Evolutionary conservation across 768 basidiomycete species (phyloP).

Genomic region (Tylopilus sp.): DNA sequence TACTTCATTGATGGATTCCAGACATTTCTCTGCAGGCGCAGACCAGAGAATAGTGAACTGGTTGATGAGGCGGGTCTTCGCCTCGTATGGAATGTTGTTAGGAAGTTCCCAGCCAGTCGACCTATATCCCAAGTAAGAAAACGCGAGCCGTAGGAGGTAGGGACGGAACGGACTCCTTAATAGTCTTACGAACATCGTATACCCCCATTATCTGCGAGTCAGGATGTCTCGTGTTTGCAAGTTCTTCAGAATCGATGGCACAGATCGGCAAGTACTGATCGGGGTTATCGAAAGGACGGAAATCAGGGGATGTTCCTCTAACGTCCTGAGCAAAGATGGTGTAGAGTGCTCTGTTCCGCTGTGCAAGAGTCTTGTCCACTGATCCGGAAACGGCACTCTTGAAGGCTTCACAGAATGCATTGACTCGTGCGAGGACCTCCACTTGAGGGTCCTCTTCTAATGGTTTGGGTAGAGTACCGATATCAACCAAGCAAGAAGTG

Average conservation of each 20-base stretch:
- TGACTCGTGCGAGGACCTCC: constrained; percentile 45
- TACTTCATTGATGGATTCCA: constrained; percentile 31
- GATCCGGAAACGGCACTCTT: constrained; percentile 32
- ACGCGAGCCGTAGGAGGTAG: not conserved
- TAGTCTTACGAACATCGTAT: constrained; percentile 33
- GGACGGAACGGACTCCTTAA: constrained; percentile 32
- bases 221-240: not conserved
- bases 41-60: constrained; percentile 37
- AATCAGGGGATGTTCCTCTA: constrained; percentile 40
- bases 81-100: constrained; percentile 38
- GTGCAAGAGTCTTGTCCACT: constrained; percentile 36
- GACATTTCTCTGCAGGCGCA: constrained; percentile 33
- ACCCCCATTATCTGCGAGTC: constrained; percentile 25
- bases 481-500: constrained; percentile 27
- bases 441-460: constrained; percentile 39
- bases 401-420: constrained; percentile 42
- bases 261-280: constrained; percentile 9
- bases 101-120: constrained; percentile 44
- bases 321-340: constrained; percentile 33
- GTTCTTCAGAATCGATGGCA: constrained; percentile 8
- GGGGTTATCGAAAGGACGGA: constrained; percentile 30
- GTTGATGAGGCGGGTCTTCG: constrained; percentile 37
- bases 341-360: constrained; percentile 34
- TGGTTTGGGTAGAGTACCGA: constrained; percentile 40
- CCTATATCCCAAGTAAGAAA: constrained; percentile 23